Conservation (phyloP, 768 basidiomycete species). For the Hydnomerulius pinastri region DNA sequence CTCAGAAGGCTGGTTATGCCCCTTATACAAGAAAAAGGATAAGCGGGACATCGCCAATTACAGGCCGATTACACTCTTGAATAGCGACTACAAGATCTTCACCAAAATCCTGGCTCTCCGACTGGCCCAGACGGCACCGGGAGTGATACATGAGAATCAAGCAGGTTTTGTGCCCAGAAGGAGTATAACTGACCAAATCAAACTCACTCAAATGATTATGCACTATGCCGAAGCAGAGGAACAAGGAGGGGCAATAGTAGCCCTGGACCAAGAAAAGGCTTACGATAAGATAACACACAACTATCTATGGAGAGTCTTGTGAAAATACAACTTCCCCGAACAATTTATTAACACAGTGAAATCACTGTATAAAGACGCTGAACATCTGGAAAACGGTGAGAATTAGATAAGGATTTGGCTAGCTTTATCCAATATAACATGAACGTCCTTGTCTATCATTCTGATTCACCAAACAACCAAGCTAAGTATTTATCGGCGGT, state of each 20-base stretch:
- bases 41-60: constrained; percentile 34
- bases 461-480: no score
- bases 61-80: constrained; percentile 38
- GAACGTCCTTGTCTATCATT: no score
- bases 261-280: constrained; percentile 42
- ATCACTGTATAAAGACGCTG: constrained; percentile 31
- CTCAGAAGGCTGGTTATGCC: constrained; percentile 35
- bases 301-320: constrained; percentile 32
- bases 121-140: constrained; percentile 7
- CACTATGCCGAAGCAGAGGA: constrained; percentile 22
- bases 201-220: constrained; percentile 27
- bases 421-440: no score
- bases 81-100: constrained; percentile 35
- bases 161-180: constrained; percentile 40
- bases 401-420: no score
- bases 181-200: constrained; percentile 34
- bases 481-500: no score
- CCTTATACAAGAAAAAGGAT: constrained; percentile 44
- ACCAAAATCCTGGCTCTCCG: constrained; percentile 24
- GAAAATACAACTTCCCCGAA: constrained; percentile 23
- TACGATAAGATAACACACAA: constrained; percentile 38
- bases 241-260: constrained; percentile 28
- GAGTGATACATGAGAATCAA: constrained; percentile 36
- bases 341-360: constrained; percentile 29
- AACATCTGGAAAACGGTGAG: no score